A percentile compares a stretch with the other conserved stretches of the same genome.
Conservation (phyloP, 441 rosid genomes). For the Biscutella laevigata region DNA sequence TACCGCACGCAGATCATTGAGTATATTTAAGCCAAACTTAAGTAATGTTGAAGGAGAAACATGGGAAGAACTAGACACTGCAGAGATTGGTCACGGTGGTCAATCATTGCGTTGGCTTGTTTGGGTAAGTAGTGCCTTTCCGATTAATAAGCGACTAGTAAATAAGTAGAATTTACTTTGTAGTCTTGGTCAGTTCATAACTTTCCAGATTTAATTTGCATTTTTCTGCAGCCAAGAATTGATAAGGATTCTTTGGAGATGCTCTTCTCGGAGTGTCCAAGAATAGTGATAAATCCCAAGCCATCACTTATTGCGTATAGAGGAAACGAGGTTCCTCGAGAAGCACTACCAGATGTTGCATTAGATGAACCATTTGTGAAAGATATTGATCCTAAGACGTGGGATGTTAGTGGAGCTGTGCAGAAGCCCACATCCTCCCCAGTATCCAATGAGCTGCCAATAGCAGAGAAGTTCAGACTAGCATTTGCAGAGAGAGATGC, state of each 20-base stretch:
- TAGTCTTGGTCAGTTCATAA: constrained; percentile 1
- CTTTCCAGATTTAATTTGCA: background rate
- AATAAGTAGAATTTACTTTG: background rate
- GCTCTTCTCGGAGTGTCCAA: constrained; percentile 59
- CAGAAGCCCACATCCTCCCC: constrained; percentile 26
- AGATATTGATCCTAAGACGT: constrained; percentile 59
- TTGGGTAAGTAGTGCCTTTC: constrained; percentile 49
- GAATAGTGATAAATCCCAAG: constrained; percentile 68
- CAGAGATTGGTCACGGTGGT: constrained; percentile 64
- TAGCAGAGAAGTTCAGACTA: constrained; percentile 83
- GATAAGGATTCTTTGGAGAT: constrained; percentile 52
- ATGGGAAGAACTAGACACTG: constrained; percentile 79
- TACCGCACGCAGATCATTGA: constrained; percentile 59
- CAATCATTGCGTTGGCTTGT: constrained; percentile 79
- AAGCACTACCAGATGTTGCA: constrained; percentile 47
- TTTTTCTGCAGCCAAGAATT: constrained; percentile 54
- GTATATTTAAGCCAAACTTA: constrained; percentile 63
- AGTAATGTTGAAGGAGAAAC: constrained; percentile 58
- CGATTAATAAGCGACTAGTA: background rate
- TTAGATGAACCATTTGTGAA: constrained; percentile 51
- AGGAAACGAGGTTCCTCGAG: constrained; percentile 47
- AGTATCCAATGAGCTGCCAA: constrained; percentile 44
- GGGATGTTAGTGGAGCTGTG: constrained; percentile 34
- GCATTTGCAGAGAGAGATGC: constrained; percentile 77
- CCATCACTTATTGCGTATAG: constrained; percentile 50